These are phyloP conservation scores for Globisporangium polare DNA, from an alignment of 352 stramenopile genomes.

Conservation along the genomic window DNA sequence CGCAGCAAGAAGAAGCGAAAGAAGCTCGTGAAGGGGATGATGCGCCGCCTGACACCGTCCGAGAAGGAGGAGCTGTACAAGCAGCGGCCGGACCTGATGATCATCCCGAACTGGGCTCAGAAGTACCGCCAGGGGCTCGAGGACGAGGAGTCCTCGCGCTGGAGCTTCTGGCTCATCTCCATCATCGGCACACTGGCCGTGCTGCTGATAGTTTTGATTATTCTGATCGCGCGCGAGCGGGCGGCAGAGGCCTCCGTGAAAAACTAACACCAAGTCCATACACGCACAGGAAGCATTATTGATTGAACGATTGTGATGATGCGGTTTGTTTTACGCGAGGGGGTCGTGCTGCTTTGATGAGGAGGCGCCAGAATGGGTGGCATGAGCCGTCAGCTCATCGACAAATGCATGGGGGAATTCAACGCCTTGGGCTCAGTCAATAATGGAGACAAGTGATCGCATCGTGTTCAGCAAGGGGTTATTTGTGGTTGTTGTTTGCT, in stretches of 20 bases:
- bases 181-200: conserved; percentile 68
- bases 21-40: conserved; percentile 70
- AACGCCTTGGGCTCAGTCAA: background rate
- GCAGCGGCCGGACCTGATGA: conserved; percentile 81
- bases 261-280: conserved; percentile 3
- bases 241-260: conserved; percentile 18
- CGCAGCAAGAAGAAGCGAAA: conserved; percentile 80
- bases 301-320: background rate
- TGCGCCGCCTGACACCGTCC: conserved; percentile 69
- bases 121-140: conserved; percentile 85
- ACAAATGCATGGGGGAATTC: background rate
- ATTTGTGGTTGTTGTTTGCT: conserved; percentile 5
- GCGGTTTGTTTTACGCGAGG: background rate
- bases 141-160: conserved; percentile 60
- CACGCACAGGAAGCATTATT: background rate
- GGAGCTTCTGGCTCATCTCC: conserved; percentile 73
- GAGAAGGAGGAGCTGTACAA: conserved; percentile 86
- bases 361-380: no score
- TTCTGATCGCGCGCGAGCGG: conserved; percentile 64
- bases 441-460: conserved; percentile 18
- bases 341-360: background rate
- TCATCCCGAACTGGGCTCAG: conserved; percentile 85
- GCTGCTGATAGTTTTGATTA: conserved; percentile 74
- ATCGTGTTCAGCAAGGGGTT: conserved; percentile 28
- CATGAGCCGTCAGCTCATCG: no score